Conservation (phyloP, 2,329 filamentous ascomycete species). For the Orbilia brochopaga region DNA sequence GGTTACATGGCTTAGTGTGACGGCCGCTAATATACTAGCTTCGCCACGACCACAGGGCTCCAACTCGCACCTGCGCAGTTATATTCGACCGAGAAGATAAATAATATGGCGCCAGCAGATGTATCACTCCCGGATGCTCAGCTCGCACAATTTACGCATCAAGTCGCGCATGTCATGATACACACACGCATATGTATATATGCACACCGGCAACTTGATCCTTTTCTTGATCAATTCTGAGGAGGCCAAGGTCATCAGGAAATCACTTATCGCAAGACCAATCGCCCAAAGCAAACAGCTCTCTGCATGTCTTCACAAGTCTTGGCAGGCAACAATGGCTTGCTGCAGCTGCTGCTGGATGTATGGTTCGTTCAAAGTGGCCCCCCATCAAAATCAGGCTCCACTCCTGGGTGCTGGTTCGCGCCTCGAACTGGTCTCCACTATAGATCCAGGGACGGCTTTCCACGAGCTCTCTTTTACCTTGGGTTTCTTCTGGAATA, state of each 20-base stretch:
- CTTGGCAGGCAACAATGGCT: slow-evolving; percentile 40
- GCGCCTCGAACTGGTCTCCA: slow-evolving; percentile 42
- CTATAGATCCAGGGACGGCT: slow-evolving; percentile 50
- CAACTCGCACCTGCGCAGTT: slow-evolving; percentile 20
- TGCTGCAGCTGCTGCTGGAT: slow-evolving; percentile 42
- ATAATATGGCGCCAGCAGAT: not conserved
- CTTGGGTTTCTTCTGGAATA: slow-evolving; percentile 18
- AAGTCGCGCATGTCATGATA: no score
- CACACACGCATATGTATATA: not conserved
- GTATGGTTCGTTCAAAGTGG: slow-evolving; percentile 27
- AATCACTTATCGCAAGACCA: slow-evolving; percentile 16
- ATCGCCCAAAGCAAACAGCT: slow-evolving; percentile 42
- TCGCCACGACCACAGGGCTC: slow-evolving; percentile 11
- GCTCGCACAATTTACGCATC: not conserved
- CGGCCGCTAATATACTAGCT: slow-evolving; percentile 47
- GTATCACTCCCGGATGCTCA: slow-evolving; percentile 16
- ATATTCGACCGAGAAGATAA: slow-evolving; percentile 2
- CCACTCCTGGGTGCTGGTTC: slow-evolving; percentile 41
- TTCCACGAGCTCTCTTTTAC: slow-evolving; percentile 21
- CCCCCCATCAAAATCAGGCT: slow-evolving; percentile 37
- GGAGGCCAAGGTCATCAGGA: no score
- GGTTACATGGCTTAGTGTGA: slow-evolving; percentile 46
- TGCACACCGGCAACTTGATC: no score
- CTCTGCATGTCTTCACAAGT: slow-evolving; percentile 11
- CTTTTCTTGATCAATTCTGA: no score